Evolutionary conservation across 352 stramenopile species (phyloP).

Genomic region (Phytopythium cucurbitacearum): DNA sequence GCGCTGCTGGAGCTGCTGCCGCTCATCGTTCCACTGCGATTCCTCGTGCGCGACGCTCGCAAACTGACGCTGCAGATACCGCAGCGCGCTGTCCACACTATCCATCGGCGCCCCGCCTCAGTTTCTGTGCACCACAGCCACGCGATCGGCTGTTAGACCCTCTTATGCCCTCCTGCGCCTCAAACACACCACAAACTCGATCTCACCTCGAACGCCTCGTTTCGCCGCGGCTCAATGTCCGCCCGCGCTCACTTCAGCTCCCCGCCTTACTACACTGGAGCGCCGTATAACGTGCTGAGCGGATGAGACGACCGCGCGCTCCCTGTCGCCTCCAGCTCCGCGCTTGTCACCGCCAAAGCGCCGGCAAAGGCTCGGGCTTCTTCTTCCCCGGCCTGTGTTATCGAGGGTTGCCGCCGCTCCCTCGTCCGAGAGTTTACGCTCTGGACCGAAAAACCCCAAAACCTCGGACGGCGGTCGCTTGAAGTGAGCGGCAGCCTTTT

Average conservation of each 20-base stretch:
- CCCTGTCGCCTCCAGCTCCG: too few relatives aligned
- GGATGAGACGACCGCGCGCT: too few relatives aligned
- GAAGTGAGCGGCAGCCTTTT: background rate
- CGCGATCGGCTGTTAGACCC: background rate
- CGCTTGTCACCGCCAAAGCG: background rate
- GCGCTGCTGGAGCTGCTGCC: constrained; percentile 63
- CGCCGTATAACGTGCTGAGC: too few relatives aligned
- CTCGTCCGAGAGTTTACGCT: too few relatives aligned
- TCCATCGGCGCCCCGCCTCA: constrained; percentile 41
- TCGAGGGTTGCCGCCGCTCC: too few relatives aligned
- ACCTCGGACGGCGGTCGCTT: background rate
- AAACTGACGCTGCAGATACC: constrained; percentile 83
- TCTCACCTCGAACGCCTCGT: background rate
- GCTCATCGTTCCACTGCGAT: constrained; percentile 72
- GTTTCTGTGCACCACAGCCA: background rate
- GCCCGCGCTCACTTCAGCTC: background rate
- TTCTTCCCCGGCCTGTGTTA: too few relatives aligned
- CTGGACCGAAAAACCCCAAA: constrained; percentile 2
- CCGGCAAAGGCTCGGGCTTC: background rate
- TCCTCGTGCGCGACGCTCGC: constrained; percentile 76
- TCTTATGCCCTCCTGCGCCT: background rate
- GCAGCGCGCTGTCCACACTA: constrained; percentile 80
- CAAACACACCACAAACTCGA: background rate
- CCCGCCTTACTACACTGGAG: too few relatives aligned
- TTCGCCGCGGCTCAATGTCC: background rate